Evolutionary conservation across 225 moss, liverwort and hornwort genomes (phyloP).

Genomic region (Pseudisothecium myosuroides): DNA sequence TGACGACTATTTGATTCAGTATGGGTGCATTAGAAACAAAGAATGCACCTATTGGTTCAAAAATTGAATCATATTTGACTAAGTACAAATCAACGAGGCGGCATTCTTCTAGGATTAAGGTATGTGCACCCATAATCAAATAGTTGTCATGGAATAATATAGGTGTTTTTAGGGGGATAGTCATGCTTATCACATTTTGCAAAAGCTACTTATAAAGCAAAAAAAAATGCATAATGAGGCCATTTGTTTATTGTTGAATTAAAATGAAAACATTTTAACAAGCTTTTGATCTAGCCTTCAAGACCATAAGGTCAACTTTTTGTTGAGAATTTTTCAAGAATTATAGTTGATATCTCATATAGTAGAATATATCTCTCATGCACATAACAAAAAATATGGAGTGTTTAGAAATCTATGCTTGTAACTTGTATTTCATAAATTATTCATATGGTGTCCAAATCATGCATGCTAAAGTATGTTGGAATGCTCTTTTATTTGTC

Average conservation of each 20-base stretch:
- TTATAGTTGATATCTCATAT: neutral
- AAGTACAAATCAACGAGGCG: rapidly evolving
- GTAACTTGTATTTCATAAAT: neutral
- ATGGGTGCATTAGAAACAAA: neutral
- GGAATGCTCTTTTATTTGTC: neutral
- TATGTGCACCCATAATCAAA: neutral
- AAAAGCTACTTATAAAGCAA: neutral
- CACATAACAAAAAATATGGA: neutral
- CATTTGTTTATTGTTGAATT: neutral
- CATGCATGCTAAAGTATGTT: neutral
- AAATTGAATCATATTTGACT: neutral
- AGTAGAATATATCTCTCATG: neutral
- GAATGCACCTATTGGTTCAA: neutral
- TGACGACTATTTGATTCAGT: too few species aligned
- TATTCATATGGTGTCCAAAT: neutral
- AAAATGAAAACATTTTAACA: neutral
- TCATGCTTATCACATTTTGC: neutral
- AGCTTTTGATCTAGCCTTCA: neutral
- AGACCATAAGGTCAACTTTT: neutral
- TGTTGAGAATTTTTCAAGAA: neutral
- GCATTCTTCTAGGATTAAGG: rapidly evolving
- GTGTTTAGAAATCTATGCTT: neutral
- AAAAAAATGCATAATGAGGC: neutral
- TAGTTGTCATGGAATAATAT: neutral
- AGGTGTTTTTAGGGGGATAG: neutral